phyloP scores from a whole-genome alignment of 176 grass and related monocot genomes.

The Areca catechu region DNA sequence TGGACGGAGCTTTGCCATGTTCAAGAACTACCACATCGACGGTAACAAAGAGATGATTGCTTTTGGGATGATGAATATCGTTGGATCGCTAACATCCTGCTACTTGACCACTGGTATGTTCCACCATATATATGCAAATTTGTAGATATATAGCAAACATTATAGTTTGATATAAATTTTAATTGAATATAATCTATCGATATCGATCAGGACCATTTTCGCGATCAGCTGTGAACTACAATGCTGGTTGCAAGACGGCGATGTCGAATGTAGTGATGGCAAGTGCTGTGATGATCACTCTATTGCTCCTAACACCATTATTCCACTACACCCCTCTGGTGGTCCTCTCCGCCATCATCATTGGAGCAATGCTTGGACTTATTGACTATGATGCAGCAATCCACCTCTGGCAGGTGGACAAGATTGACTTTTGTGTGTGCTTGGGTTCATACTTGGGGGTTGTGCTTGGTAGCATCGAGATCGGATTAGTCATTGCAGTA shows the following conservation, averaged over 20 bases:
- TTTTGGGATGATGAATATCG: constrained; percentile 46
- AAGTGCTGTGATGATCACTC: constrained; percentile 65
- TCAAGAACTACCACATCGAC: constrained; percentile 41
- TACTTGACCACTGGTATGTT: constrained; percentile 24
- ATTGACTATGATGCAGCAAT: constrained; percentile 69
- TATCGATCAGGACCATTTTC: constrained; percentile 4
- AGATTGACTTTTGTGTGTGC: constrained; percentile 95
- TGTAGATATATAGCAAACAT: no score
- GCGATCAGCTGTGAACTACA: background rate
- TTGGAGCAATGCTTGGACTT: constrained; percentile 78
- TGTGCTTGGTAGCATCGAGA: constrained; percentile 82
- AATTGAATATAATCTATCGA: no score
- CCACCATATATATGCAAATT: background rate
- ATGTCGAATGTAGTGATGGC: constrained; percentile 12
- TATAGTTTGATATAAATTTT: no score
- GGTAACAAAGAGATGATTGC: constrained; percentile 59
- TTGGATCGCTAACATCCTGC: constrained; percentile 45
- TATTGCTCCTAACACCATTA: constrained; percentile 80
- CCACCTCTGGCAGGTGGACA: constrained; percentile 90
- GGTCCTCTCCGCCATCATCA: constrained; percentile 89
- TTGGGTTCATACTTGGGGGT: constrained; percentile 75
- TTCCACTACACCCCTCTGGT: constrained; percentile 96
- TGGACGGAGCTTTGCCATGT: constrained; percentile 34
- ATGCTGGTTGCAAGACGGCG: constrained; percentile 7
- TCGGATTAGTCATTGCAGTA: constrained; percentile 58